Base-by-base conservation (phyloP, 495 filamentous ascomycete genomes). In the Talaromyces nanjingensis region DNA sequence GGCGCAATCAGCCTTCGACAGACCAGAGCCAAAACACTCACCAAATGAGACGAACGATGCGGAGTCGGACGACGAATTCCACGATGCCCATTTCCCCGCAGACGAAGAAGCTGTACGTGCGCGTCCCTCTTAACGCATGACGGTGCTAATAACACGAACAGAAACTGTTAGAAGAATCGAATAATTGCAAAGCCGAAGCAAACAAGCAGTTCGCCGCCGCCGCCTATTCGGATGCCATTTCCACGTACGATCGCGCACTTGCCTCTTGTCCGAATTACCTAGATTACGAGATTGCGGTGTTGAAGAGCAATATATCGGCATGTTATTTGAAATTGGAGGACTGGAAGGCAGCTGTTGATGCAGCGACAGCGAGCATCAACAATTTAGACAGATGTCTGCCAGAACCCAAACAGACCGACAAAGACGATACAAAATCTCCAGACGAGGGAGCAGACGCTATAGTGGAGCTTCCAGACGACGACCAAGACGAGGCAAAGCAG, bases 301-400 rank as follows among this genome's bases (percentile, higher is more conserved):
- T 97, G 12, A 87, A 86, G 34, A 89, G 87, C 74, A 98, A 98
- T 77, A 86, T 97, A 64, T 82, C 93, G 4, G 94, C 92, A n/a
- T 96, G 91, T 70, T 87, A 96, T 65, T 70, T 97, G 65, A 96
- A 96, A 71, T 79, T 97, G 2, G 81, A 87, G 55, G 89, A 93
- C 64, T 97, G 92, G 87, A 94, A 94, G 65, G 86, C 87, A 8
- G 90, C 91, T 6, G 80, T 93, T 49, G 87, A 87, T 33, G 77
- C 83, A 20, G 93, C 94, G 14, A 89, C 84, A 0, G 77, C 83
- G 6, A 88, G 91, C 22, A 72, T 98, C 4, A 89, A 93, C 18
- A 79, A 83, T 2, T 74, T 97, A 16, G 87, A 89, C 59, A 81
- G 84, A 33, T 67, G 92, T 3, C 76, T 84, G 14, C 78, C 81